Percentiles rank a stretch among this genome's conserved stretches.
Evolutionary conservation across 371 early-diverging fungal species (phyloP).

Genomic region (Lichtheimia ornata): DNA sequence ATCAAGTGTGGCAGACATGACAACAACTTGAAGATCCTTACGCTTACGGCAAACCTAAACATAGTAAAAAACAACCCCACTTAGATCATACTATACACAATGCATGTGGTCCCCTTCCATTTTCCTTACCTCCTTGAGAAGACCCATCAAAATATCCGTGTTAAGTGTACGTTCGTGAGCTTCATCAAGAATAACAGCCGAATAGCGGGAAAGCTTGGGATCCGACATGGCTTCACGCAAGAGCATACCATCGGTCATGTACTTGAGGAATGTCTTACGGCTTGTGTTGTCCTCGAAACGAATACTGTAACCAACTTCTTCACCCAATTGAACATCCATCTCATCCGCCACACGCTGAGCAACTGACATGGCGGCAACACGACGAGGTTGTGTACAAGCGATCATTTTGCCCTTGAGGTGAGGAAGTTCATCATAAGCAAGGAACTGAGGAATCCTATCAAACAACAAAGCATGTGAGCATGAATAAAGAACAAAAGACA

Average conservation of each 20-base stretch:
- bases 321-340: constrained; percentile 86
- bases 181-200: constrained; percentile 96
- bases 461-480: not conserved
- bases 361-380: constrained; percentile 98
- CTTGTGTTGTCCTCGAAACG: constrained; percentile 95
- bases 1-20: constrained; percentile 95
- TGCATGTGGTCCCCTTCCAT: not conserved
- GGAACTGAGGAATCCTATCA: constrained; percentile 90
- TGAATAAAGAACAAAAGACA: no score
- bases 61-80: constrained; percentile 4
- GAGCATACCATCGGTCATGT: constrained; percentile 99
- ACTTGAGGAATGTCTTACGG: constrained; percentile 83
- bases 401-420: constrained; percentile 87
- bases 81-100: not conserved
- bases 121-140: constrained; percentile 75
- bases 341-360: constrained; percentile 96
- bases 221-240: constrained; percentile 97
- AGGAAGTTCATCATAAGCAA: constrained; percentile 89
- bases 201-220: constrained; percentile 81
- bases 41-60: constrained; percentile 53
- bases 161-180: constrained; percentile 97
- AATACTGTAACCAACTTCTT: constrained; percentile 96
- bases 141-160: constrained; percentile 97
- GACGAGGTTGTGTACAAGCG: constrained; percentile 98
- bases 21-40: constrained; percentile 75